Percentiles rank a stretch among this genome's conserved stretches.
These are phyloP conservation scores for Globisporangium abappressorium DNA, from an alignment of 352 stramenopile species.

Conservation along the genomic window DNA sequence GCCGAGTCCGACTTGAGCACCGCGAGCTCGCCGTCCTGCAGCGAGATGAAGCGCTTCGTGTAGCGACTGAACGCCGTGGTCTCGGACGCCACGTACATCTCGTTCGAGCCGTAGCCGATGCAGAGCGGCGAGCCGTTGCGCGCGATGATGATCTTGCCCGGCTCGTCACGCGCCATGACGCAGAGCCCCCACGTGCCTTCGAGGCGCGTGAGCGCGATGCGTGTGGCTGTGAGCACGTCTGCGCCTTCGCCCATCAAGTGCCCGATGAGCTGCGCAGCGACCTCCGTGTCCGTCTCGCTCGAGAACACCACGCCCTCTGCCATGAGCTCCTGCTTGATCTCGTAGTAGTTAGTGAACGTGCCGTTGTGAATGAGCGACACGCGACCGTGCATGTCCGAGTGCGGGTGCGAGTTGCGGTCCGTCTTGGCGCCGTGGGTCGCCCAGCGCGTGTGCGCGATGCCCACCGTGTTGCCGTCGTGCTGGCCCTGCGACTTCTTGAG, in stretches of 20 bases:
- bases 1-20: constrained; percentile 92
- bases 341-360: constrained; percentile 97
- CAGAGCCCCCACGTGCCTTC: constrained; percentile 97
- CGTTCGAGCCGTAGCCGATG: constrained; percentile 88
- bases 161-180: constrained; percentile 90
- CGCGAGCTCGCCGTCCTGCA: constrained; percentile 96
- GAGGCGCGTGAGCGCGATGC: constrained; percentile 86
- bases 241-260: constrained; percentile 82
- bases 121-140: constrained; percentile 95
- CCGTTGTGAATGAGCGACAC: constrained; percentile 99
- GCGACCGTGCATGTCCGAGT: constrained; percentile 91
- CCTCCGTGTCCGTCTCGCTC: constrained; percentile 98
- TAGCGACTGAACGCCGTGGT: constrained; percentile 93
- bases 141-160: constrained; percentile 96
- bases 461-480: constrained; percentile 88
- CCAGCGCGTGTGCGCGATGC: constrained; percentile 99
- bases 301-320: constrained; percentile 91
- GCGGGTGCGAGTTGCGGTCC: constrained; percentile 98
- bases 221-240: constrained; percentile 87
- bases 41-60: constrained; percentile 97
- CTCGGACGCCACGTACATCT: constrained; percentile 97
- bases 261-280: constrained; percentile 97
- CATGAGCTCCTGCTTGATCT: constrained; percentile 87
- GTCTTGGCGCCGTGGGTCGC: constrained; percentile 98
- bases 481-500: constrained; percentile 72